Base-by-base conservation (phyloP, 2,329 filamentous ascomycete species). In the Nothophoma quercina region DNA sequence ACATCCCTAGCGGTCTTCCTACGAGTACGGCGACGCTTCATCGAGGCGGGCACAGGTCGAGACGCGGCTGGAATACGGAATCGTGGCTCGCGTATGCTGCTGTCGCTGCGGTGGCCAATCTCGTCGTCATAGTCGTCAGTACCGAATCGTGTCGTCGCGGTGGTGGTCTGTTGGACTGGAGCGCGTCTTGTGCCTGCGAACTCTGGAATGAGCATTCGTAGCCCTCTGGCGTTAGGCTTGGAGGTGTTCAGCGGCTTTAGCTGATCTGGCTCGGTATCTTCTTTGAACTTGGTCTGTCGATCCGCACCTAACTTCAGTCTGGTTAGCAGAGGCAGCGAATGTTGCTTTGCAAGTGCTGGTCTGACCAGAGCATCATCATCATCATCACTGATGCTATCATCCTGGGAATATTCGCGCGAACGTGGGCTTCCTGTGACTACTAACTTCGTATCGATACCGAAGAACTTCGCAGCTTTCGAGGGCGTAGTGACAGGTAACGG, bases 401-500 rank as follows among this genome's bases (percentile, higher is more conserved):
- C 33, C 21, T 42, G 40, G 15, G 18, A 22, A 5, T 13, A 23
- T 12, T 19, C 22, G 18, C 23, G 41, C n/a, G n/a, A n/a, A 15
- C 16, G 26, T 25, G 42, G 35, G 19, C 46, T 51, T 7, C 32
- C 42, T 15, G 19, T 25, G 39, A 29, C 10, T n/a, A 34, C 26
- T 30, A 32, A 40, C 29, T 40, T 41, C 9, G 43, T 0, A 7
- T 55, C 41, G 8, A 66, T 21, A 25, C 65, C 65, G 6, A 68
- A 58, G 7, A 68, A 41, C 39, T 59, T 55, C 4, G 58, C 58
- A 16, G 61, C 65, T 41, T 68, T 67, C 36, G 42, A 51, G 21
- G 66, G 63, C 9, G 64, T 68, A 9, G 42, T 26, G 6, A 56
- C 53, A 13, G 62, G 62, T 10, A 68, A 32, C 9, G 63, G 59